A percentile compares a stretch with the other conserved stretches of the same genome.
Conservation (phyloP, 2,329 filamentous ascomycete species). For the Hymenoscyphus fructigenus region DNA sequence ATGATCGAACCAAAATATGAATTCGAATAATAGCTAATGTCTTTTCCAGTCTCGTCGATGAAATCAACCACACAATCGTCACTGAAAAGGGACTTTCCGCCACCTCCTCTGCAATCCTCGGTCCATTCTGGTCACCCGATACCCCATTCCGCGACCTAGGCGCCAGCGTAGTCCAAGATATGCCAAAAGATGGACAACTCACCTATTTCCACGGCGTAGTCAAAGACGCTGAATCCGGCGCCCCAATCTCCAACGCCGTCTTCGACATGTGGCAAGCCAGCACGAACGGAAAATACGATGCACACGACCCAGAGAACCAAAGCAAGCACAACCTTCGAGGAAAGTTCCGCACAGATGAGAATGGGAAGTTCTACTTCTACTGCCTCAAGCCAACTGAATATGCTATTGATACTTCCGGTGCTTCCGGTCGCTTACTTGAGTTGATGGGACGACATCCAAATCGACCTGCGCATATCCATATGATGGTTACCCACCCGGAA, state of each 20-base stretch:
- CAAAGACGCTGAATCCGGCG: conserved; percentile 40
- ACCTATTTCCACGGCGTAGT: conserved; percentile 59
- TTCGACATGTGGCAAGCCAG: conserved; percentile 66
- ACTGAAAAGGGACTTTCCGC: conserved; percentile 24
- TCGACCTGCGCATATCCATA: conserved; percentile 59
- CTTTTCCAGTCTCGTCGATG: conserved; percentile 56
- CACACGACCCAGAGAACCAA: conserved; percentile 60
- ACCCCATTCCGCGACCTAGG: conserved; percentile 71
- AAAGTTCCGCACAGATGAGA: conserved; percentile 56
- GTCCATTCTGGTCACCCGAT: conserved; percentile 70
- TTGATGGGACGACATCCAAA: conserved; percentile 56
- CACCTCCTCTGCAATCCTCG: conserved; percentile 68
- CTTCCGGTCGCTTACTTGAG: conserved; percentile 50
- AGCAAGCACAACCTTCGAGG: conserved; percentile 61
- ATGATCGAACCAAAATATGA: not conserved
- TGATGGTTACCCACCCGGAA: conserved; percentile 49
- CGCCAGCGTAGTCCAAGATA: conserved; percentile 56
- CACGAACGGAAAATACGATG: conserved; percentile 57
- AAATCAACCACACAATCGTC: conserved; percentile 39
- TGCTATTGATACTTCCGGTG: conserved; percentile 46
- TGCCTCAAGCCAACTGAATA: conserved; percentile 48
- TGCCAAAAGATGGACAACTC: conserved; percentile 47
- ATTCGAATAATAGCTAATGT: not conserved
- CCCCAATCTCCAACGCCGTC: conserved; percentile 44
- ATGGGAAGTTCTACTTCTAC: conserved; percentile 55